Evolutionary conservation across 2,329 filamentous ascomycete genomes (phyloP).

Genomic region (Fusarium keratoplasticum): DNA sequence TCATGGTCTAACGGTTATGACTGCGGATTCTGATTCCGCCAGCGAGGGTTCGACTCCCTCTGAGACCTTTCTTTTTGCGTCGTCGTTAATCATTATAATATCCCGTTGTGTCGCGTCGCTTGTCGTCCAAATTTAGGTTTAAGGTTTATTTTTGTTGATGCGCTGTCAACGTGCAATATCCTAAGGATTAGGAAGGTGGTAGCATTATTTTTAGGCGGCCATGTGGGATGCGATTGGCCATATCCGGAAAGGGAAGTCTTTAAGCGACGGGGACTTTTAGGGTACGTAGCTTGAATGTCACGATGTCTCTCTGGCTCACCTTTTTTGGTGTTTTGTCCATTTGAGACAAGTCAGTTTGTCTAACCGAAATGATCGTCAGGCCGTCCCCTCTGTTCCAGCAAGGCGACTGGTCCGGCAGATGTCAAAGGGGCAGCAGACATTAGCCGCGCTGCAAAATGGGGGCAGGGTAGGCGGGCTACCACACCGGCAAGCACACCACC

Average conservation of each 20-base stretch:
- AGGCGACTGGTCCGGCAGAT: constrained; percentile 5
- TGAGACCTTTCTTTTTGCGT: constrained; percentile 30
- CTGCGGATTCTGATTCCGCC: constrained; percentile 39
- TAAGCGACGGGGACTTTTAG: not conserved
- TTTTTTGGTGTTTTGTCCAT: not conserved
- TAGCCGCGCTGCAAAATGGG: not conserved
- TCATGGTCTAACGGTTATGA: constrained; percentile 39
- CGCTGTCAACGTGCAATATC: not conserved
- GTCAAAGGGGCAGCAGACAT: not conserved
- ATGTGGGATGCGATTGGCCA: not conserved
- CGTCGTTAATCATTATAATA: not conserved
- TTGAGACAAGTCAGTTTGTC: not conserved
- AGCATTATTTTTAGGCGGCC: not conserved
- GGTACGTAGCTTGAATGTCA: not conserved
- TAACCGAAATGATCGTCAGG: not conserved
- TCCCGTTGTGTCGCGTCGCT: not conserved
- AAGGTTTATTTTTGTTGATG: not conserved
- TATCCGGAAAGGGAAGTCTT: not conserved
- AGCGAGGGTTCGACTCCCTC: constrained; percentile 39
- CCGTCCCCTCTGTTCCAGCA: not conserved
- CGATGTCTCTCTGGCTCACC: not conserved
- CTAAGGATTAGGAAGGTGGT: not conserved
- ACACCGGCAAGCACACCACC: not conserved
- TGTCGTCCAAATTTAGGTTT: not conserved
- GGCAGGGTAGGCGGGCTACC: not conserved